These are phyloP conservation scores for Xylaria digitata DNA, from an alignment of 2,329 filamentous ascomycete species.

Conservation along the genomic window DNA sequence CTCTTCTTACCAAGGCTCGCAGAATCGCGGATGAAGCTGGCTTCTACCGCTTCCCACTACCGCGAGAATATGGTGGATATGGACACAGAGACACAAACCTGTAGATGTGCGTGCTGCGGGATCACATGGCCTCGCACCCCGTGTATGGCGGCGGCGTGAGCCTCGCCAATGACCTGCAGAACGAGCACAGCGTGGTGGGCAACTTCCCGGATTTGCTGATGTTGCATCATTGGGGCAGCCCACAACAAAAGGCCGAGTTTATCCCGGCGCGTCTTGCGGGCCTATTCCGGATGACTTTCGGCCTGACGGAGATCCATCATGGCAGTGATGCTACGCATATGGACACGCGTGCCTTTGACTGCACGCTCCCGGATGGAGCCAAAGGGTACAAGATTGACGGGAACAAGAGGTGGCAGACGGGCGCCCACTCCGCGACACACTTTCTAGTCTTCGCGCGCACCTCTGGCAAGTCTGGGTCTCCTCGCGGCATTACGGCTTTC, in stretches of 20 bases:
- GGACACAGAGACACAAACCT: constrained; percentile 63
- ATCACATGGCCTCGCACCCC: constrained; percentile 66
- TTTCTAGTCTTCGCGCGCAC: constrained; percentile 72
- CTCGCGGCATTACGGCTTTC: constrained; percentile 70
- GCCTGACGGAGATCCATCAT: constrained; percentile 70
- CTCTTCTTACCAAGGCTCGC: constrained; percentile 61
- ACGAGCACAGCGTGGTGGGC: constrained; percentile 70
- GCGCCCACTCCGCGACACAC: constrained; percentile 70
- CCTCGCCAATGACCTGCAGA: constrained; percentile 72
- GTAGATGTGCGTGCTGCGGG: constrained; percentile 72
- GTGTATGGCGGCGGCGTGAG: constrained; percentile 62
- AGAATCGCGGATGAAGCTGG: constrained; percentile 67
- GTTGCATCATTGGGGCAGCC: constrained; percentile 69
- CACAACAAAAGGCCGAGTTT: constrained; percentile 63
- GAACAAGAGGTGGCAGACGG: constrained; percentile 73
- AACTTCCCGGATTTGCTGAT: constrained; percentile 73
- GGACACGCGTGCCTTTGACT: constrained; percentile 62
- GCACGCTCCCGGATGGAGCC: constrained; percentile 55
- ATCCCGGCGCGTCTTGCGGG: constrained; percentile 65
- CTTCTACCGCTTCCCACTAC: constrained; percentile 69
- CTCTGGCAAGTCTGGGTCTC: constrained; percentile 62
- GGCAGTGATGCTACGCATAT: constrained; percentile 73
- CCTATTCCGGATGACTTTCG: constrained; percentile 68
- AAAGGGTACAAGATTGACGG: constrained; percentile 66
- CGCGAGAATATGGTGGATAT: constrained; percentile 53